A percentile compares a stretch with the other conserved stretches of the same genome.
These are phyloP conservation scores for Aspergillus pseudoglaucus DNA, from an alignment of 2,329 filamentous ascomycete genomes.

Conservation along the genomic window DNA sequence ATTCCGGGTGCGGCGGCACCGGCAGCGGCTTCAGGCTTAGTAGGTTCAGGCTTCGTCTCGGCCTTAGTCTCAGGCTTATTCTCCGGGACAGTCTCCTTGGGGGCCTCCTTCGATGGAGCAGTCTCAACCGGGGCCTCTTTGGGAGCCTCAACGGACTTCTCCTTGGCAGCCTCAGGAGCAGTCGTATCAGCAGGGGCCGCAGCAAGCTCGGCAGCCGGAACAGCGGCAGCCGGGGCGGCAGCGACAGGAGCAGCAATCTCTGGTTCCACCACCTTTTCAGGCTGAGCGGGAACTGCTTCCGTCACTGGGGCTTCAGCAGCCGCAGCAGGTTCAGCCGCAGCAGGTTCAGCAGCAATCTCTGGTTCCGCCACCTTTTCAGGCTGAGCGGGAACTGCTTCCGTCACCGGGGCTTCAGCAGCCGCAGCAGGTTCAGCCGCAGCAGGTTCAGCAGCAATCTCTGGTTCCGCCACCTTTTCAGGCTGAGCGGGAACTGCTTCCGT, in stretches of 20 bases:
- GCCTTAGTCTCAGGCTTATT: background rate
- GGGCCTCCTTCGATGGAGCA: background rate
- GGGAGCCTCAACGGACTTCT: conserved; percentile 1
- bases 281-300: background rate
- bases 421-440: background rate
- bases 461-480: background rate
- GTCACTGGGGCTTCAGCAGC: background rate
- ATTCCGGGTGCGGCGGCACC: no score
- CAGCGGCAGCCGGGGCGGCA: background rate
- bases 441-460: background rate
- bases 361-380: background rate
- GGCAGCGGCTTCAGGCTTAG: no score
- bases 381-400: background rate
- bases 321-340: no score
- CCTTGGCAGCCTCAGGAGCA: background rate
- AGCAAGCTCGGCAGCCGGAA: background rate
- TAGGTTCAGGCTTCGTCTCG: background rate
- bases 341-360: background rate
- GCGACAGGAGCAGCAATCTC: background rate
- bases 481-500: background rate
- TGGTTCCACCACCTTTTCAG: background rate
- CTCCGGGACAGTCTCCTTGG: background rate
- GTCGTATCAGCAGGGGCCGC: background rate
- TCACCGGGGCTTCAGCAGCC: background rate
- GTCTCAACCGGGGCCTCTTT: no score